A percentile compares a stretch with the other conserved stretches of the same genome.
Conservation (phyloP, 2,329 filamentous ascomycete genomes). For the Huntiella abstrusa region DNA sequence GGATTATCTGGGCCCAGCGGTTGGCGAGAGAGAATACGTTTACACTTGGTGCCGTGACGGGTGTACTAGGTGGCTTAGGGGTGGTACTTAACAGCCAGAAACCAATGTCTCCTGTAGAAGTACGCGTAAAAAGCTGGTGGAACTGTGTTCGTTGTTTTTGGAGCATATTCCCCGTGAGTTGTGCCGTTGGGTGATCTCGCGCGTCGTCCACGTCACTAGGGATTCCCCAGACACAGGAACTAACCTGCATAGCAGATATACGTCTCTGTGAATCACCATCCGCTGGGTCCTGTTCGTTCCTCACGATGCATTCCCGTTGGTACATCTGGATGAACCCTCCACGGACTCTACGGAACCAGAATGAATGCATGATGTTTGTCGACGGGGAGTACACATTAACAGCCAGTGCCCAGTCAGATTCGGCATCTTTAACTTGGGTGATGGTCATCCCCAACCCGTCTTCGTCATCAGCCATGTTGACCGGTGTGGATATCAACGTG, state of each 20-base stretch:
- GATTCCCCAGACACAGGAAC: conserved; percentile 1
- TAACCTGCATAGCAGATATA: too few species aligned
- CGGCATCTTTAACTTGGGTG: too few species aligned
- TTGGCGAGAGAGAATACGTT: conserved; percentile 4
- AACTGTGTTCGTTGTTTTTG: conserved; percentile 21
- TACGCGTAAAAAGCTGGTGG: conserved; percentile 28
- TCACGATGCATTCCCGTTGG: background rate
- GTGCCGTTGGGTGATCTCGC: background rate
- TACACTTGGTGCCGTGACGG: conserved; percentile 1
- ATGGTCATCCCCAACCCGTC: conserved; percentile 3
- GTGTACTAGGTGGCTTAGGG: conserved; percentile 5
- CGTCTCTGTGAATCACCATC: background rate
- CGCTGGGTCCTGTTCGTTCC: too few species aligned
- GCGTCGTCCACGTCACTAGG: conserved; percentile 3
- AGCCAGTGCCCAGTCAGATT: too few species aligned
- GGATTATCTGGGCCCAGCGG: conserved; percentile 6
- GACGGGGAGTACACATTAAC: too few species aligned
- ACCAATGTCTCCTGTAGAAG: conserved; percentile 24
- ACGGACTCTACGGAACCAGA: background rate
- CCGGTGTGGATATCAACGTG: background rate
- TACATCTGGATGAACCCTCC: background rate
- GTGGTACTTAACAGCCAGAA: conserved; percentile 21
- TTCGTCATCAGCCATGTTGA: conserved; percentile 1
- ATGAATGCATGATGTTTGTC: too few species aligned
- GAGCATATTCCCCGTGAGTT: conserved; percentile 17